phyloP scores from a whole-genome alignment of 352 stramenopile species.

The Phytophthora multivora region DNA sequence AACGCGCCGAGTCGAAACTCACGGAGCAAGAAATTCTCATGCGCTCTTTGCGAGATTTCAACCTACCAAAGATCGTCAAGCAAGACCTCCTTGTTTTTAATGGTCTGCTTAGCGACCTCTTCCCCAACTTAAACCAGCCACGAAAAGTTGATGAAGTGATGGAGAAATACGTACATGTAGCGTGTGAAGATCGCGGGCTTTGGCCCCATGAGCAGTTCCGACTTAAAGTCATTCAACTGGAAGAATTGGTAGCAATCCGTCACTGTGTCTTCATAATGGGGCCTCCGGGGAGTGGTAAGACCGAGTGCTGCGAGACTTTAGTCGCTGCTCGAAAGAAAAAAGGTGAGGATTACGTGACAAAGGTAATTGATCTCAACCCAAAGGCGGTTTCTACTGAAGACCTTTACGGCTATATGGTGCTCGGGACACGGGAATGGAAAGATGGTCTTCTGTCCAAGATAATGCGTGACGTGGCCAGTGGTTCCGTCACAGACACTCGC shows the following conservation, averaged over 20 bases:
- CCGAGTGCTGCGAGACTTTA: conserved; percentile 93
- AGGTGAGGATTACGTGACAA: conserved; percentile 64
- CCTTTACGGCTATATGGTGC: conserved; percentile 96
- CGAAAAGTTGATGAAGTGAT: conserved; percentile 89
- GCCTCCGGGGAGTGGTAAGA: conserved; percentile 92
- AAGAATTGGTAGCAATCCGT: conserved; percentile 93
- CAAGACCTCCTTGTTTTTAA: conserved; percentile 95
- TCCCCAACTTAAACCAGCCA: conserved; percentile 89
- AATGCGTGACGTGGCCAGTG: conserved; percentile 91
- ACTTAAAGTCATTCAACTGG: conserved; percentile 95
- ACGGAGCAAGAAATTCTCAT: conserved; percentile 93
- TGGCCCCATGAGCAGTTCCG: conserved; percentile 93
- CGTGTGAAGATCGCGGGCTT: conserved; percentile 88
- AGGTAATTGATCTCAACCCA: conserved; percentile 92
- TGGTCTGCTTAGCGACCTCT: conserved; percentile 93
- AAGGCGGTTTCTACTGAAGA: conserved; percentile 97
- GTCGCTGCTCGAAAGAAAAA: conserved; percentile 79
- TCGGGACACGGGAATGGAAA: conserved; percentile 95
- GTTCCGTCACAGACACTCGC: conserved; percentile 55
- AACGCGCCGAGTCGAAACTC: conserved; percentile 92
- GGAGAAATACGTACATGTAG: conserved; percentile 90
- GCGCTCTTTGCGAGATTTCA: conserved; percentile 95
- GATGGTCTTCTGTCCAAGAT: conserved; percentile 95
- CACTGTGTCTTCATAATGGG: conserved; percentile 98
- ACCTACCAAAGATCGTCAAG: conserved; percentile 95